These are phyloP conservation scores for Backusella mclennaniae DNA, from an alignment of 192 early-diverging fungal genomes.

Conservation along the genomic window DNA sequence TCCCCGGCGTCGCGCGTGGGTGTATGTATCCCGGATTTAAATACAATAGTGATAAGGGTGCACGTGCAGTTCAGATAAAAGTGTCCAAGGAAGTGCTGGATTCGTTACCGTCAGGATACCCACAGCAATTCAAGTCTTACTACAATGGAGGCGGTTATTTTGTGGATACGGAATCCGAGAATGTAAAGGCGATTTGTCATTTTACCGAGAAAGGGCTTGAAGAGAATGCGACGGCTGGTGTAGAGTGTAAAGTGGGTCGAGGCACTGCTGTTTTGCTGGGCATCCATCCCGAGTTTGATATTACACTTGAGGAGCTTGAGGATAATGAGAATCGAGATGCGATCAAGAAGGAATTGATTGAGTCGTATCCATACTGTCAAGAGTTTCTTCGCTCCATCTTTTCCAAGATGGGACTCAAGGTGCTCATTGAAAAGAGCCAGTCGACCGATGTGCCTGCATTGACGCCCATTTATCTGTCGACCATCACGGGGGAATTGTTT, in stretches of 20 bases:
- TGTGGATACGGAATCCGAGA: slow-evolving; percentile 36
- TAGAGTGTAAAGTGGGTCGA: slow-evolving; percentile 65
- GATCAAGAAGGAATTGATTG: slow-evolving; percentile 45
- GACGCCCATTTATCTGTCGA: slow-evolving; percentile 41
- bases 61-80: slow-evolving; percentile 56
- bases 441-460: slow-evolving; percentile 34
- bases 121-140: slow-evolving; percentile 42
- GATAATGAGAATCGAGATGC: slow-evolving; percentile 52
- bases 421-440: slow-evolving; percentile 31
- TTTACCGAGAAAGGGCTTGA: slow-evolving; percentile 36
- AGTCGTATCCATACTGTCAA: slow-evolving; percentile 49
- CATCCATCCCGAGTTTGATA: slow-evolving; percentile 82
- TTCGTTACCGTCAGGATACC: not conserved
- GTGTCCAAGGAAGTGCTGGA: slow-evolving; percentile 30
- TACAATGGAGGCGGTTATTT: slow-evolving; percentile 79
- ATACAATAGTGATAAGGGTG: slow-evolving; percentile 80
- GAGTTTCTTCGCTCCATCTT: slow-evolving; percentile 59
- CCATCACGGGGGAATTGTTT: not conserved
- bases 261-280: slow-evolving; percentile 75
- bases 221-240: slow-evolving; percentile 54
- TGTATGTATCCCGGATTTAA: slow-evolving; percentile 79
- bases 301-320: slow-evolving; percentile 48
- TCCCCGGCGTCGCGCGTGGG: slow-evolving; percentile 64
- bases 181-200: slow-evolving; percentile 41
- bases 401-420: slow-evolving; percentile 61